A percentile compares a stretch with the other conserved stretches of the same genome.
These are phyloP conservation scores for Yarrowia keelungensis DNA, from an alignment of 805 yeast genomes.

Conservation along the genomic window DNA sequence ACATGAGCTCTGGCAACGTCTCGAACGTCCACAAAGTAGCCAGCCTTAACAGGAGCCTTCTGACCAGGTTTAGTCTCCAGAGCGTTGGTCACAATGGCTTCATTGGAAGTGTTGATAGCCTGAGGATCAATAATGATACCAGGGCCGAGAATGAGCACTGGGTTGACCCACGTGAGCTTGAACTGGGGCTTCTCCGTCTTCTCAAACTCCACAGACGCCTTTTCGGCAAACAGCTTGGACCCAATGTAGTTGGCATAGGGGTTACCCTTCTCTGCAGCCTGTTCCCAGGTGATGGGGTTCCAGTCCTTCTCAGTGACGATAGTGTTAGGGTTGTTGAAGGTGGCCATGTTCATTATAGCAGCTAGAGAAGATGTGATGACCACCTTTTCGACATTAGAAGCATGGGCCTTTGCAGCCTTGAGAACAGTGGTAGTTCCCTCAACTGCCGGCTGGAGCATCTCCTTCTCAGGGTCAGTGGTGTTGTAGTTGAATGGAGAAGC, in stretches of 20 bases:
- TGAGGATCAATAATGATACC: conserved; percentile 44
- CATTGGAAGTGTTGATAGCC: conserved; percentile 50
- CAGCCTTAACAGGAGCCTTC: conserved; percentile 41
- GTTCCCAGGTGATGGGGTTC: conserved; percentile 51
- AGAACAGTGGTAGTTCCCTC: conserved; percentile 57
- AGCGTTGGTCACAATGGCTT: conserved; percentile 15
- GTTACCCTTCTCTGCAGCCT: conserved; percentile 37
- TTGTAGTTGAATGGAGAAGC: conserved; percentile 53
- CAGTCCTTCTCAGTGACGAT: conserved; percentile 51
- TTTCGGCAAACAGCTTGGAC: conserved; percentile 64
- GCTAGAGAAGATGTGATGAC: conserved; percentile 61
- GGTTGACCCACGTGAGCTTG: conserved; percentile 46
- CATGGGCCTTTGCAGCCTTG: conserved; percentile 51
- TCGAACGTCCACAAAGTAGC: conserved; percentile 58
- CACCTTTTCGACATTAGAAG: conserved; percentile 49
- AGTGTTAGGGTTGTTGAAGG: conserved; percentile 42
- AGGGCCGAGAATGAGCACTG: conserved; percentile 50
- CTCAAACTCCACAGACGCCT: conserved; percentile 62
- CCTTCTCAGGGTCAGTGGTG: conserved; percentile 52
- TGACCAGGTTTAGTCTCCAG: neutral
- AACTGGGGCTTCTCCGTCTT: conserved; percentile 47
- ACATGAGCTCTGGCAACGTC: conserved; percentile 68
- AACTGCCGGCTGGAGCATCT: conserved; percentile 57
- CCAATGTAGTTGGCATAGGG: conserved; percentile 45
- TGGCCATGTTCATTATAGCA: conserved; percentile 51